Conservation (phyloP, 2,329 filamentous ascomycete genomes). For the Basipetospora chlamydospora region DNA sequence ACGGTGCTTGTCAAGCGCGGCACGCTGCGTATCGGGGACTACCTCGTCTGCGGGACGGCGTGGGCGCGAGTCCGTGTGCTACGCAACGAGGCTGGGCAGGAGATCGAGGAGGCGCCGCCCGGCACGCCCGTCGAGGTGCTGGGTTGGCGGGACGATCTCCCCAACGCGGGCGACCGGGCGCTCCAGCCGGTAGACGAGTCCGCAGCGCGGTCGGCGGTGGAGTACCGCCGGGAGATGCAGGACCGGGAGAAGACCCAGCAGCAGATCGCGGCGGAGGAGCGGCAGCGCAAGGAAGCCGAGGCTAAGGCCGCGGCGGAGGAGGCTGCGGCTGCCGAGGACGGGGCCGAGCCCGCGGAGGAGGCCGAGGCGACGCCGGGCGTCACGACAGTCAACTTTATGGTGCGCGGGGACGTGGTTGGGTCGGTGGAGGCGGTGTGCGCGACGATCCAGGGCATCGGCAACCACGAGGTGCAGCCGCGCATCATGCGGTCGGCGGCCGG, state of each 20-base stretch:
- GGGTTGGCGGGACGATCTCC: slow-evolving; percentile 77
- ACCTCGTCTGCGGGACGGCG: slow-evolving; percentile 74
- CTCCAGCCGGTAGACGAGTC: slow-evolving; percentile 70
- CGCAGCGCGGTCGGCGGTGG: slow-evolving; percentile 62
- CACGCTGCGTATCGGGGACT: slow-evolving; percentile 65
- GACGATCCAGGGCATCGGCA: slow-evolving; percentile 64
- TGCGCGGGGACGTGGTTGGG: slow-evolving; percentile 87
- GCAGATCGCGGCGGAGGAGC: slow-evolving; percentile 62
- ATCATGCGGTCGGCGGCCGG: slow-evolving; percentile 70
- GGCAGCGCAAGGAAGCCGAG: slow-evolving; percentile 41
- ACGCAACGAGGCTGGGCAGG: slow-evolving; percentile 67
- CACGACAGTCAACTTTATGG: slow-evolving; percentile 58
- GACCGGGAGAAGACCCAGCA: slow-evolving; percentile 62
- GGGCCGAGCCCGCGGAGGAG: slow-evolving; percentile 18
- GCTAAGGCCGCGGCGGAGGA: slow-evolving; percentile 22
- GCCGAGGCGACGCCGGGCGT: slow-evolving; percentile 24
- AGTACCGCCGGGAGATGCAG: slow-evolving; percentile 57
- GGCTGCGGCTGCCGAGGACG: slow-evolving; percentile 19
- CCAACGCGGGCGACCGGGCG: slow-evolving; percentile 73
- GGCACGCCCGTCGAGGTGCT: slow-evolving; percentile 86
- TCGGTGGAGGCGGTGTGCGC: slow-evolving; percentile 83
- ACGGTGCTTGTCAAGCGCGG: slow-evolving; percentile 82
- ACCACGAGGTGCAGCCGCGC: slow-evolving; percentile 64
- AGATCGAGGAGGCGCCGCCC: slow-evolving; percentile 60
- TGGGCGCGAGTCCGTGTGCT: slow-evolving; percentile 79